phyloP scores from a whole-genome alignment of 2,329 filamentous ascomycete genomes.

The Karstenula rhodostoma region DNA sequence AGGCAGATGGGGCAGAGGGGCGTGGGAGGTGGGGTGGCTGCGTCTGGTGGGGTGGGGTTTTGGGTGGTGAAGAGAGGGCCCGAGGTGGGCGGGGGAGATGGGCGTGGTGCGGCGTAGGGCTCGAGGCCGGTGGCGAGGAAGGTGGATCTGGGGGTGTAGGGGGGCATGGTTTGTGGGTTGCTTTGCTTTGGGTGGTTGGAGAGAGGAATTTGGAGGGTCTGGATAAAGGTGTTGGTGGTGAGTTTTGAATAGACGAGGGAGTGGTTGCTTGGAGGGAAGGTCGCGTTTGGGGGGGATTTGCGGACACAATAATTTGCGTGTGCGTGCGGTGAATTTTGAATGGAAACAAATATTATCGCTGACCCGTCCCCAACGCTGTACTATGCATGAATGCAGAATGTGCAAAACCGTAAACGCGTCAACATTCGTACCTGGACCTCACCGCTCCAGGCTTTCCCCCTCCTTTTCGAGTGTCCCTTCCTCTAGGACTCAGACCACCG shows the following conservation, averaged over 20 bases:
- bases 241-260: neutral
- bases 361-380: neutral
- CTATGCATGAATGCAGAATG: neutral
- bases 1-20: conserved; percentile 9
- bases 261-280: too few species aligned
- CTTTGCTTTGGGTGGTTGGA: neutral
- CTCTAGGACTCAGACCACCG: conserved; percentile 41
- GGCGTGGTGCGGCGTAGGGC: neutral
- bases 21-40: too few species aligned
- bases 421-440: too few species aligned
- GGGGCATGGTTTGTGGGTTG: neutral
- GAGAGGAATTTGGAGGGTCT: too few species aligned
- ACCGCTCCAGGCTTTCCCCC: too few species aligned
- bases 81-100: neutral
- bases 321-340: neutral
- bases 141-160: neutral
- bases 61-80: neutral
- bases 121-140: neutral
- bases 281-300: too few species aligned
- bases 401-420: neutral
- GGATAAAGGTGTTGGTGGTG: neutral
- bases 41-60: too few species aligned
- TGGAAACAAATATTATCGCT: neutral
- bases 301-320: neutral
- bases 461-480: too few species aligned